Conservation (phyloP, 345 rosid genomes). For the Mangifera indica region DNA sequence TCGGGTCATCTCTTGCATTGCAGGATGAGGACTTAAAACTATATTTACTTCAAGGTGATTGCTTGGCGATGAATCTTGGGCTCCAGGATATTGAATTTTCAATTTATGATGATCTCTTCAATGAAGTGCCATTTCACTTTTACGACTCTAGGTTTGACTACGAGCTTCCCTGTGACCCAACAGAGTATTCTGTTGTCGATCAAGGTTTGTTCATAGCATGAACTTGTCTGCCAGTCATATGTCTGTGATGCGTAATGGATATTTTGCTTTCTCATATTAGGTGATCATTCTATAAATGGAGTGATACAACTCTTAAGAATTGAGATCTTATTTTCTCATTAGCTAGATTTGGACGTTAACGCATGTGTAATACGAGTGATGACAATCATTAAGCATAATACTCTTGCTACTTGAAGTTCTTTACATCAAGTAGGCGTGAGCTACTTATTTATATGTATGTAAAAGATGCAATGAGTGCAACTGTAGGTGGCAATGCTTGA, state of each 20-base stretch:
- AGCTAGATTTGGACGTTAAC: slow-evolving; percentile 28
- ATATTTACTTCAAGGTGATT: slow-evolving; percentile 54
- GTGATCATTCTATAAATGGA: slow-evolving; percentile 21
- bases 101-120: slow-evolving; percentile 41
- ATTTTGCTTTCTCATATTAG: slow-evolving; percentile 16
- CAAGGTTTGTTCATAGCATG: slow-evolving; percentile 70
- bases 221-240: slow-evolving; percentile 26
- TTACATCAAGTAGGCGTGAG: slow-evolving; percentile 3
- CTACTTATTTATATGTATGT: slow-evolving; percentile 11
- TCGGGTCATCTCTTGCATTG: slow-evolving; percentile 29
- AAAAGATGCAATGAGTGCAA: slow-evolving; percentile 7
- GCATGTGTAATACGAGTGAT: slow-evolving; percentile 28
- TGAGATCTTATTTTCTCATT: slow-evolving; percentile 25
- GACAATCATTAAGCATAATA: slow-evolving; percentile 31
- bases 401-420: slow-evolving; percentile 27
- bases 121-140: slow-evolving; percentile 51
- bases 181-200: slow-evolving; percentile 55
- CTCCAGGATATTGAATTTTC: slow-evolving; percentile 43
- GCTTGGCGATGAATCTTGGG: slow-evolving; percentile 45
- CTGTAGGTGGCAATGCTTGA: background rate
- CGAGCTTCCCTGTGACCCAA: slow-evolving; percentile 52
- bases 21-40: slow-evolving; percentile 48
- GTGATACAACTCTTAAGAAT: slow-evolving; percentile 23
- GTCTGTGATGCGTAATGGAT: slow-evolving; percentile 9
- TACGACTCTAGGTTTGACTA: slow-evolving; percentile 60